A percentile compares a stretch with the other conserved stretches of the same genome.
phyloP scores from a whole-genome alignment of 768 basidiomycete species.

The Hortiboletus flavorubellus region DNA sequence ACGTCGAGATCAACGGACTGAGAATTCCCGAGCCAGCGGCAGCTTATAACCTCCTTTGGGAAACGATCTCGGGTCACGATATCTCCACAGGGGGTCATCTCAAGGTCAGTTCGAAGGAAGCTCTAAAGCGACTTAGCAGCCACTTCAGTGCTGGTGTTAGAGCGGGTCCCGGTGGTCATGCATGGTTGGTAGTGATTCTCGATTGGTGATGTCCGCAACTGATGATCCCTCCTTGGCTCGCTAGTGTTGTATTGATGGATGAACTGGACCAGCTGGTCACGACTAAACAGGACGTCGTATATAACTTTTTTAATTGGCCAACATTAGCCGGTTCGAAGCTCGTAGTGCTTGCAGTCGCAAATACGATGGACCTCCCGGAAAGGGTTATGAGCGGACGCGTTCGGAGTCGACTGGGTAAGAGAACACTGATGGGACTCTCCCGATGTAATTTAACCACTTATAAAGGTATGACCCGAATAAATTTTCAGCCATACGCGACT shows the following conservation, averaged over 20 bases:
- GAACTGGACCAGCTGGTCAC: conserved; percentile 97
- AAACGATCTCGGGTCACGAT: conserved; percentile 83
- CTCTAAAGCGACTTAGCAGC: conserved; percentile 69
- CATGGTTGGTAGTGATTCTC: conserved; percentile 58
- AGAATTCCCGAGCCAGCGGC: conserved; percentile 90
- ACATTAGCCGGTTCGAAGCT: conserved; percentile 84
- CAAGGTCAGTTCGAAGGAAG: conserved; percentile 73
- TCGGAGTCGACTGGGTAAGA: conserved; percentile 81
- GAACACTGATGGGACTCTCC: background rate
- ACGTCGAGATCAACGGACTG: conserved; percentile 97
- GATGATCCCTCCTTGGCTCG: conserved; percentile 1
- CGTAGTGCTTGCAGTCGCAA: conserved; percentile 95
- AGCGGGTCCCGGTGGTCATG: conserved; percentile 78
- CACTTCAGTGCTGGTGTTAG: conserved; percentile 68
- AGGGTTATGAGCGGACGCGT: conserved; percentile 91
- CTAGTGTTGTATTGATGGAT: conserved; percentile 95
- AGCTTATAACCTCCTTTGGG: conserved; percentile 91
- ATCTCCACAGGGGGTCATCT: conserved; percentile 57
- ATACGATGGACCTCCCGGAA: conserved; percentile 97
- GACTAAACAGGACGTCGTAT: conserved; percentile 95
- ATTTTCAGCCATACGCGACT: conserved; percentile 86
- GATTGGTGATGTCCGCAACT: background rate
- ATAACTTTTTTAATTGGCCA: conserved; percentile 99
- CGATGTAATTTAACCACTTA: background rate
- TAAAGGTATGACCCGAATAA: conserved; percentile 84